Evolutionary conservation across 2,329 filamentous ascomycete species (phyloP).

Genomic region (Tolypocladium cylindrosporum): DNA sequence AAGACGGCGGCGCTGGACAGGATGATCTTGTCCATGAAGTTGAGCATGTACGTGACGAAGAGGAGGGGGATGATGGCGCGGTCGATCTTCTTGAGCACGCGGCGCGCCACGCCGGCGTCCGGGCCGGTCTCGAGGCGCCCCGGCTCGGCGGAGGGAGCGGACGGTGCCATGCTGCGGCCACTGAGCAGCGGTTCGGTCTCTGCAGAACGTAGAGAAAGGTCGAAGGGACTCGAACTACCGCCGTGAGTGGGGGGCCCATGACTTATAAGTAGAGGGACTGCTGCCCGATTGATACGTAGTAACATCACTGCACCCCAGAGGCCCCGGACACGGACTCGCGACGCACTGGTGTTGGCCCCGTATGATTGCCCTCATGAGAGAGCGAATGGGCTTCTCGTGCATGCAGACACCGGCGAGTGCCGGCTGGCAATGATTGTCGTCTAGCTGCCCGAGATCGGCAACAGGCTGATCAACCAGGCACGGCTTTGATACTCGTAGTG

Average conservation of each 20-base stretch:
- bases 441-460: too few species aligned
- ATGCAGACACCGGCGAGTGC: neutral
- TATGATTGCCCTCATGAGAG: neutral
- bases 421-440: neutral
- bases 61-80: constrained; percentile 41
- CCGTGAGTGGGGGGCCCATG: neutral
- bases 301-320: neutral
- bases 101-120: constrained; percentile 17
- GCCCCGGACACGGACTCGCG: neutral
- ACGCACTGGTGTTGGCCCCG: neutral
- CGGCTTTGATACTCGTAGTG: neutral
- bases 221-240: neutral
- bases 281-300: neutral
- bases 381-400: neutral
- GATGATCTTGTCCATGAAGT: constrained; percentile 52
- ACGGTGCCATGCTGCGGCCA: neutral
- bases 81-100: constrained; percentile 46
- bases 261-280: neutral
- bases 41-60: constrained; percentile 46
- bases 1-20: constrained; percentile 46
- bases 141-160: neutral
- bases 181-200: neutral
- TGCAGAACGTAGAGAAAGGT: neutral
- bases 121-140: constrained; percentile 3
- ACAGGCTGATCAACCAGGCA: neutral